Conservation (phyloP, 345 rosid genomes). For the Pistacia atlantica region DNA sequence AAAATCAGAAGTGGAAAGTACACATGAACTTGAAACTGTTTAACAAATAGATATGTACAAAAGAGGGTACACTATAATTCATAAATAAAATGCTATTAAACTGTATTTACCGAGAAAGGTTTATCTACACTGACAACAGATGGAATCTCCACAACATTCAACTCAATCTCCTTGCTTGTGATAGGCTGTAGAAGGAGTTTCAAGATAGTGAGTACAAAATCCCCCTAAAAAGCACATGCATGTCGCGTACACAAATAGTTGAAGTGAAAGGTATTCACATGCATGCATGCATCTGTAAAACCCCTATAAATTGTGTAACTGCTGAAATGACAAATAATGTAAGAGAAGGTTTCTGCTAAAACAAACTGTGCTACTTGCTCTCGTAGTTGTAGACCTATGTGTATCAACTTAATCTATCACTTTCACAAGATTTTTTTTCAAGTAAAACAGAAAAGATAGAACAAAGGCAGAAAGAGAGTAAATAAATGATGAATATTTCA, state of each 20-base stretch:
- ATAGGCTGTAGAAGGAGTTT: constrained; percentile 52
- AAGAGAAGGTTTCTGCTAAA: not conserved
- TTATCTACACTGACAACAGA: constrained; percentile 54
- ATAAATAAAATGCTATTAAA: constrained; percentile 5
- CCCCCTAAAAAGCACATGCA: not conserved
- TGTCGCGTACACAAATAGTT: not conserved
- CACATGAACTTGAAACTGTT: not conserved
- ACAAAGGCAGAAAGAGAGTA: not conserved
- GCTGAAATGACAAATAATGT: not conserved
- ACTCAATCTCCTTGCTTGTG: constrained; percentile 69
- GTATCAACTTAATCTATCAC: not conserved
- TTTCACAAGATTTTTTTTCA: not conserved
- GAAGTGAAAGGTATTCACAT: not conserved
- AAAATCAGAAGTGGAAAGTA: not conserved
- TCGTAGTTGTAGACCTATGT: not conserved
- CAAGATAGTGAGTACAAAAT: constrained; percentile 16
- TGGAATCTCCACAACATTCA: constrained; percentile 67
- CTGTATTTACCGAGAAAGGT: constrained; percentile 65
- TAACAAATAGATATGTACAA: not conserved
- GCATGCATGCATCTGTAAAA: not conserved
- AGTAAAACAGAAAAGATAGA: not conserved
- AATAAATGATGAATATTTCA: not conserved
- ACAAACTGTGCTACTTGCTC: not conserved
- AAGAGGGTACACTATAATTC: not conserved
- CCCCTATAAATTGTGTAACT: not conserved